These are phyloP conservation scores for Jamesozyma piceae DNA, from an alignment of 805 yeast species.

Conservation along the genomic window DNA sequence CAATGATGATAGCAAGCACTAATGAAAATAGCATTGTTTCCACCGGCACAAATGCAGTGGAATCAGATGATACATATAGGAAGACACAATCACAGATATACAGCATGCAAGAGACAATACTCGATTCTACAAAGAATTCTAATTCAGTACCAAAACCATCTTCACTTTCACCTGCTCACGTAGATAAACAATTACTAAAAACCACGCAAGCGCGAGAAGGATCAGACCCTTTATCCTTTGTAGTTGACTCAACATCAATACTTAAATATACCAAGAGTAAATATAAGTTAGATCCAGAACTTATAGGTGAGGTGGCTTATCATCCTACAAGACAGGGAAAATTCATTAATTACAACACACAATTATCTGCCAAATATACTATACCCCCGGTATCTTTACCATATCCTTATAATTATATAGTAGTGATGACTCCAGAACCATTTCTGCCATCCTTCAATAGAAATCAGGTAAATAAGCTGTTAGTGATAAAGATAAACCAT, in stretches of 20 bases:
- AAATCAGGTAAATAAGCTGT: slow-evolving; percentile 16
- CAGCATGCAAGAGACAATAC: slow-evolving; percentile 27
- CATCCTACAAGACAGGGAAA: slow-evolving; percentile 8
- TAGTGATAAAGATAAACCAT: slow-evolving; percentile 16
- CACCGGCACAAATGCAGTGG: background rate
- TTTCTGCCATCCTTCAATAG: slow-evolving; percentile 19
- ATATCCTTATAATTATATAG: slow-evolving; percentile 4
- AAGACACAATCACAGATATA: slow-evolving; percentile 28
- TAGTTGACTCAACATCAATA: slow-evolving; percentile 7
- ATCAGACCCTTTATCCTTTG: background rate
- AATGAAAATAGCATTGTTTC: background rate
- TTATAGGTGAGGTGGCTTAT: slow-evolving; percentile 15
- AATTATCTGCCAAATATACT: background rate
- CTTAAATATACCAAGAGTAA: slow-evolving; percentile 5
- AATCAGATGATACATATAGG: slow-evolving; percentile 18
- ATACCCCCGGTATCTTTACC: background rate
- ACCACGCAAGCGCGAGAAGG: background rate
- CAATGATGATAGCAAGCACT: background rate
- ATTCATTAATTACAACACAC: background rate
- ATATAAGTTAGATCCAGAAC: slow-evolving; percentile 5
- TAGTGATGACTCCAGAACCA: slow-evolving; percentile 15
- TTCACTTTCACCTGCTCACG: background rate
- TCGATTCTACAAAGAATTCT: slow-evolving; percentile 18
- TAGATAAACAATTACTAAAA: background rate
- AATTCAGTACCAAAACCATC: background rate